A percentile compares a stretch with the other conserved stretches of the same genome.
These are phyloP conservation scores for Trichoderma sp. DNA, from an alignment of 2,329 filamentous ascomycete species.

Conservation along the genomic window DNA sequence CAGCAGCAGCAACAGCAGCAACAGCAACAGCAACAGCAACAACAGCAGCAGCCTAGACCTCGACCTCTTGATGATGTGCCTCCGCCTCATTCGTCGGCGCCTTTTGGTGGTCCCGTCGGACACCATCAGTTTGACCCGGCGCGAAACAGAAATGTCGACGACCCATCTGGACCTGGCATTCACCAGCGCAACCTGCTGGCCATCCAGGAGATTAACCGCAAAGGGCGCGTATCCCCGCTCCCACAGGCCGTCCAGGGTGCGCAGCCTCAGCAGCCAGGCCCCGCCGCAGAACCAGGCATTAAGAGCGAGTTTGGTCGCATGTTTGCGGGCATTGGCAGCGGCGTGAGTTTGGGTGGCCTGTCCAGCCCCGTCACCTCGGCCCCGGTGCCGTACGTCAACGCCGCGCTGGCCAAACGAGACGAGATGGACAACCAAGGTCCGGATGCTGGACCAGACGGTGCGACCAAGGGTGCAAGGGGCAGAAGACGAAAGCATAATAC, in stretches of 20 bases:
- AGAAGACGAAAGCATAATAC: constrained; percentile 75
- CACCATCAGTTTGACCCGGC: constrained; percentile 43
- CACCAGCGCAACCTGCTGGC: constrained; percentile 70
- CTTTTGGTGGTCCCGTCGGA: constrained; percentile 45
- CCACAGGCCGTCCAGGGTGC: constrained; percentile 94
- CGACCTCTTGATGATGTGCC: constrained; percentile 51
- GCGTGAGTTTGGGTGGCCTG: constrained; percentile 49
- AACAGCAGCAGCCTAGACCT: constrained; percentile 41
- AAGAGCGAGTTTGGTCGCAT: constrained; percentile 95
- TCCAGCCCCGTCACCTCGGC: constrained; percentile 52
- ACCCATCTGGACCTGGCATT: constrained; percentile 54
- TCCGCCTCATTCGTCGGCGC: constrained; percentile 49
- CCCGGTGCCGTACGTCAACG: constrained; percentile 48
- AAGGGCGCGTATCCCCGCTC: constrained; percentile 81
- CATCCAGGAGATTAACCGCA: constrained; percentile 77
- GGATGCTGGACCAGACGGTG: constrained; percentile 50
- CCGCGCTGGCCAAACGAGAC: constrained; percentile 52
- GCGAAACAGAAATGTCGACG: constrained; percentile 46
- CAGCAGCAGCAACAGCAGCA: constrained; percentile 32
- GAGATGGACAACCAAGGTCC: constrained; percentile 47
- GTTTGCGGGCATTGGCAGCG: constrained; percentile 84
- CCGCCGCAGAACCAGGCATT: constrained; percentile 81
- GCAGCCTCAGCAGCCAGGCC: constrained; percentile 76
- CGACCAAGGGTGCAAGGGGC: constrained; percentile 52
- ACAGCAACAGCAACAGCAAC: constrained; percentile 36